Base-by-base conservation (phyloP, 768 basidiomycete species). In the Hygrocybe punicea region DNA sequence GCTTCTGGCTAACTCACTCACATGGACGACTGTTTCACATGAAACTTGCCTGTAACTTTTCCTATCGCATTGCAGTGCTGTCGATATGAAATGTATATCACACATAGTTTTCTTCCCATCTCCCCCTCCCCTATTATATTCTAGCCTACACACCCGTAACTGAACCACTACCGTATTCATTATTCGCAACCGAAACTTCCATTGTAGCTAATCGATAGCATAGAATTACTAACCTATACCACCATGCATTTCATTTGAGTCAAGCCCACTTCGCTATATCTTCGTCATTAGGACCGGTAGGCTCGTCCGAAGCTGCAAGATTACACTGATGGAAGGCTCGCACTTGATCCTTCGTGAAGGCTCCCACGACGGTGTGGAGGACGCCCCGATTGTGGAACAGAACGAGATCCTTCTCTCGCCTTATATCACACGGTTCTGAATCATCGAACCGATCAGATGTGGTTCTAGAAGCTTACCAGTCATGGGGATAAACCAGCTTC, bases 311-410 rank as follows among this genome's bases (percentile, higher is more conserved):
- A 3, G 86, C 87, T 19, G 91, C 91, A n/a, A 94, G 79, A 67
- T 92, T 92, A 74, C 91, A 93, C 71, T 90, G 88, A 66, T 91
- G 89, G 77, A 91, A 91, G 21, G 83, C 84, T 29, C 89, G 78
- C 5, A 89, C 81, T 69, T 88, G 78, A 42, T 85, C 83, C 33
- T 77, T 74, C 56, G 69, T 78, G 70, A 94, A 91, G 1, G 85
- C 83, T 11, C 88, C 87, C n/a, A 88, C 85, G 51, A 93, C 91
- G 4, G 86, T 80, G 65, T 93, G 92, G 40, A 92, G 71, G 9
- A 91, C 77, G 9, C 90, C 90, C 7, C 90, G 81, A 72, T 94
- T 93, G 69, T 93, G 89, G 81, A 95, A 93, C 29, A 95, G 68
- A 3, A 91, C 84, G 17, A 94, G 78, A 63, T 93, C 90, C 35